Base-by-base conservation (phyloP, 345 rosid species). In the Passiflora organensis region DNA sequence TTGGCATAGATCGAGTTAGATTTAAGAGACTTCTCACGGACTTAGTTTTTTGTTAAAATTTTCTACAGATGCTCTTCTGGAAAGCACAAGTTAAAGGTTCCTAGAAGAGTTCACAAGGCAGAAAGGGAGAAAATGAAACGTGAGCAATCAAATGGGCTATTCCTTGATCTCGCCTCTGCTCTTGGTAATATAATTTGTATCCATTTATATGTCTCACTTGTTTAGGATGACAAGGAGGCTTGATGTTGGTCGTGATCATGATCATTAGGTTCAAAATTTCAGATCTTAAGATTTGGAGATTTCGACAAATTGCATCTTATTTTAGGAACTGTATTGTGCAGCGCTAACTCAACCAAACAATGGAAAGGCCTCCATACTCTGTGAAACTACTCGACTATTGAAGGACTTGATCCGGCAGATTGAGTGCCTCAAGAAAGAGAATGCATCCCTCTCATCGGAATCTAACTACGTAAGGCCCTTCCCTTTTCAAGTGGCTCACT, bases 71-170 rank as follows among this genome's bases (percentile, higher is more conserved):
- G 67, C 17, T 25, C 66, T 59, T 52, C 63, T 8, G 52, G 69
- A 23, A 82, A 78, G 67, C 82, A 61, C 41, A 61, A 65, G 71
- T 84, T 63, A 25, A 80, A 80, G 78, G 81, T 72, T 63, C 95
- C 97, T 1, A 89, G 76, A 78, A 84, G 87, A 79, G 57, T 75
- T 23, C 81, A 84, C 78, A 93, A 93, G 71, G 81, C 97, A 13
- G 89, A 81, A 78, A 75, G 96, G 58, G 99, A 93, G 85, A 89
- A 78, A 74, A 79, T 80, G 70, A 93, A 93, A 71, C 97, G 97
- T 9, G 96, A 89, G 75, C 97, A 85, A 62, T 72, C 89, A 82
- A 93, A 89, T 67, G 96, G 83, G 22, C 89, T 86, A 36, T 93
- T 93, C 67, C 60, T 80, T 63, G 87, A 86, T 48, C 82, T 93